A percentile compares a stretch with the other conserved stretches of the same genome.
Conservation (phyloP, 768 basidiomycete species). For the Cystobasidium ongulense region DNA sequence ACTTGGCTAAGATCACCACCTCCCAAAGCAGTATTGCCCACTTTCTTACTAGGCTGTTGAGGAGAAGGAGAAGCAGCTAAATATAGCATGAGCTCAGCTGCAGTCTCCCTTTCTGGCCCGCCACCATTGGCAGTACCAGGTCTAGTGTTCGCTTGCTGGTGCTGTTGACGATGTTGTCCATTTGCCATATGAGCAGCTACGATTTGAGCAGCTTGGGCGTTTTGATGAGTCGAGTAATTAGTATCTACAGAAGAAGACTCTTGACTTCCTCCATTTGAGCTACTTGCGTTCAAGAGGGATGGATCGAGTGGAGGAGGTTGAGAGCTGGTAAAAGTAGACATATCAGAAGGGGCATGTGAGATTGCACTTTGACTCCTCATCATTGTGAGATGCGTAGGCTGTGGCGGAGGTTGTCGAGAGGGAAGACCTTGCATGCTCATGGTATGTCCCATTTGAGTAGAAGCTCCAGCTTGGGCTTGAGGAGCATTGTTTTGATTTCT, state of each 20-base stretch:
- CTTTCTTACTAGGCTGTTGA: constrained; percentile 15
- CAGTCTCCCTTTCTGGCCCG: constrained; percentile 13
- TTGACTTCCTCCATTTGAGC: background rate
- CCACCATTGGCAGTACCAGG: constrained; percentile 1
- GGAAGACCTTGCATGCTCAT: constrained; percentile 6
- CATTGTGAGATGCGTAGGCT: background rate
- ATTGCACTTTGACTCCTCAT: constrained; percentile 4
- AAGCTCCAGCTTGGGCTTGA: background rate
- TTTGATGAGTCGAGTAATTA: background rate
- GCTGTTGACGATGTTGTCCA: background rate
- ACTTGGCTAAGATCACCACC: constrained; percentile 27
- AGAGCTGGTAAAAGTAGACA: constrained; percentile 1
- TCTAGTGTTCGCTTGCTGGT: background rate
- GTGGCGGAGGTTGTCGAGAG: background rate
- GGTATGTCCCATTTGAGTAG: background rate
- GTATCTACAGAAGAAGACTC: constrained; percentile 21
- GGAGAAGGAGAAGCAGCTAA: constrained; percentile 39
- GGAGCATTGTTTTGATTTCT: background rate
- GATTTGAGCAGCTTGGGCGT: background rate
- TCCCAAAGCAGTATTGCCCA: background rate
- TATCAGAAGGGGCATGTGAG: constrained; percentile 10
- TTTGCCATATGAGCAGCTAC: background rate
- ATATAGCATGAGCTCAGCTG: constrained; percentile 41
- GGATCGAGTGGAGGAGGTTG: constrained; percentile 12
- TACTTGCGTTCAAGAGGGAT: background rate